Conservation (phyloP, 2,329 filamentous ascomycete species). For the Hymenoscyphus infarciens region DNA sequence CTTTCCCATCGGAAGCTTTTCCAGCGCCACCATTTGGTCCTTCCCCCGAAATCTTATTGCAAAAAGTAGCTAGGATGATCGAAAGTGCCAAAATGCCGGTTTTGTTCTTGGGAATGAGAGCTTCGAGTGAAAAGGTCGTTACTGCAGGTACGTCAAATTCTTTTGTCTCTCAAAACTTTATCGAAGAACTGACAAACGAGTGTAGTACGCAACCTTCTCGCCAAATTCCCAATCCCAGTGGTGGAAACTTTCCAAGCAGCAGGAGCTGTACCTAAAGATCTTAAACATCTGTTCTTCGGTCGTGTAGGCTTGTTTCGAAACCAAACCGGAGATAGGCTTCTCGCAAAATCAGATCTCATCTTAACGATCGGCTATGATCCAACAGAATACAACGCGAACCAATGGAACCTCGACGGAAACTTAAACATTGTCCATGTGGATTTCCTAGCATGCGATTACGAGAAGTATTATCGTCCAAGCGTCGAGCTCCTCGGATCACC, state of each 20-base stretch:
- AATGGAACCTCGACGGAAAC: conserved; percentile 42
- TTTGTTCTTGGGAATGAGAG: conserved; percentile 44
- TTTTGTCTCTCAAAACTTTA: neutral
- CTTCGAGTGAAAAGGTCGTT: conserved; percentile 41
- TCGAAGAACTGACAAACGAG: neutral
- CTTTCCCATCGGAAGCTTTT: conserved; percentile 40
- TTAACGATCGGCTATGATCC: conserved; percentile 47
- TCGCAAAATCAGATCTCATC: conserved; percentile 43
- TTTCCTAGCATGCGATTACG: conserved; percentile 37
- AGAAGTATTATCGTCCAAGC: conserved; percentile 18
- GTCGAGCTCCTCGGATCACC: conserved; percentile 20
- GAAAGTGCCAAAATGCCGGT: conserved; percentile 40
- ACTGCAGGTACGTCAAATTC: conserved; percentile 22
- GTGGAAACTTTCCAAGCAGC: conserved; percentile 51
- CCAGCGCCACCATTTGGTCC: conserved; percentile 41
- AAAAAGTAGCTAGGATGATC: conserved; percentile 26
- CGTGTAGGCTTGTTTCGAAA: conserved; percentile 47
- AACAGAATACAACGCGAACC: conserved; percentile 44
- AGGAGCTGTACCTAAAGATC: conserved; percentile 42
- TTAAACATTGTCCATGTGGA: conserved; percentile 44
- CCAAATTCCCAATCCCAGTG: conserved; percentile 42
- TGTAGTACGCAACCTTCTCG: conserved; percentile 40
- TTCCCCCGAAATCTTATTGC: conserved; percentile 22
- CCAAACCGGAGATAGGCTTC: conserved; percentile 45
- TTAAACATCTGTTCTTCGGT: conserved; percentile 45